Conservation (phyloP, 768 basidiomycete species). For the Mrakia hoshinonis region DNA sequence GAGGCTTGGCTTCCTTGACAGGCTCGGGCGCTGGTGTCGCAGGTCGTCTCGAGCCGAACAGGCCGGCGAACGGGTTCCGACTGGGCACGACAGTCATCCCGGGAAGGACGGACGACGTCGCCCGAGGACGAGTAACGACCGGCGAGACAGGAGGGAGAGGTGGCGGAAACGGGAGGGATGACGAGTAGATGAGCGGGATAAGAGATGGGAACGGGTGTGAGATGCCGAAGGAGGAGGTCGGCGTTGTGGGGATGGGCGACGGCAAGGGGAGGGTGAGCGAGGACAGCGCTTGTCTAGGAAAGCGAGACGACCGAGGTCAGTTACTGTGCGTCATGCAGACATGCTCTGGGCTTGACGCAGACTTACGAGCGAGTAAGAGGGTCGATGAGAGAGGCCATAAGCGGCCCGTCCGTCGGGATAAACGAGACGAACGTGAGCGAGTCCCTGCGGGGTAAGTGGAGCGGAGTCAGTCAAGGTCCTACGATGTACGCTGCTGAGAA, state of each 20-base stretch:
- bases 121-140: slow-evolving; percentile 25
- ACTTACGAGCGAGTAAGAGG: slow-evolving; percentile 9
- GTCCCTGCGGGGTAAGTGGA: neutral
- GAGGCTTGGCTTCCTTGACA: slow-evolving; percentile 29
- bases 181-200: slow-evolving; percentile 15
- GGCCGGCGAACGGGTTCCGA: slow-evolving; percentile 67
- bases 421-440: slow-evolving; percentile 17
- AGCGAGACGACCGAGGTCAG: neutral
- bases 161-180: slow-evolving; percentile 33
- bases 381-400: slow-evolving; percentile 13
- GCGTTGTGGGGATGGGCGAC: neutral
- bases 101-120: slow-evolving; percentile 19
- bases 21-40: slow-evolving; percentile 38
- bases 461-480: neutral
- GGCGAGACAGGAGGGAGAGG: slow-evolving; percentile 15
- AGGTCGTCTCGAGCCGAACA: slow-evolving; percentile 52
- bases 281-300: neutral
- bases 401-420: slow-evolving; percentile 10
- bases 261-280: slow-evolving; percentile 41
- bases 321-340: neutral
- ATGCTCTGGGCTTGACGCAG: neutral
- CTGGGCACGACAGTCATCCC: slow-evolving; percentile 38
- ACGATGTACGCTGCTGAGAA: neutral
- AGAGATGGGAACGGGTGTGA: slow-evolving; percentile 20
- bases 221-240: neutral